Percentiles rank a stretch among this genome's conserved stretches.
Conservation (phyloP, 352 stramenopile species). For the Globisporangium spiculum region DNA sequence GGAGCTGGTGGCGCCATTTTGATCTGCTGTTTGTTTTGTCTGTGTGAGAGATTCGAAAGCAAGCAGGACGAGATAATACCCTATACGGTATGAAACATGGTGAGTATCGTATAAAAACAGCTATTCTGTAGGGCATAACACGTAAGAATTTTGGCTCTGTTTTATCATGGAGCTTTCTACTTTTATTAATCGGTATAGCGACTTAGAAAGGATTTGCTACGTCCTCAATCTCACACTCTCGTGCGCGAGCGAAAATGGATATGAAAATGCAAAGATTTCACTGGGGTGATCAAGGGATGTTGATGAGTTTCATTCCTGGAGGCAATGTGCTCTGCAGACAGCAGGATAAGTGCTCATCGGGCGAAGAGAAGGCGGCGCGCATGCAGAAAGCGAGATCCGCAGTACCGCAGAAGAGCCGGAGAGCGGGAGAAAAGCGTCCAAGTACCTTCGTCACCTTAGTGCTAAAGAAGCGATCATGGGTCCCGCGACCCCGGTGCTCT, state of each 20-base stretch:
- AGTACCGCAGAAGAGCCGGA: constrained; percentile 20
- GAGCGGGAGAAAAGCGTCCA: constrained; percentile 15
- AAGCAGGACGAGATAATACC: neutral
- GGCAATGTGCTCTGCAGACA: constrained; percentile 21
- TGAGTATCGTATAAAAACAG: neutral
- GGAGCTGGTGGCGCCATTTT: constrained; percentile 26
- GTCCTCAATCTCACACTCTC: neutral
- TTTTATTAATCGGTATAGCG: neutral
- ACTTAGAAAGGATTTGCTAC: neutral
- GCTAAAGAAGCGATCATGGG: constrained; percentile 63
- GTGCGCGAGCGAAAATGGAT: neutral
- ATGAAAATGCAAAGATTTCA: constrained; percentile 6
- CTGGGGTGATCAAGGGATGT: constrained; percentile 20
- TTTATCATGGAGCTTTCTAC: neutral
- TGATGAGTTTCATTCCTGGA: constrained; percentile 52
- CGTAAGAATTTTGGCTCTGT: neutral
- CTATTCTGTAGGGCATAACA: neutral
- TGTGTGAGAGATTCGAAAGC: neutral
- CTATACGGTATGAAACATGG: neutral
- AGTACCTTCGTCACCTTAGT: constrained; percentile 78
- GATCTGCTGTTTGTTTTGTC: neutral
- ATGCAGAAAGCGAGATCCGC: constrained; percentile 6
- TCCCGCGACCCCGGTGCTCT: constrained; percentile 75
- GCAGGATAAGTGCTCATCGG: constrained; percentile 63
- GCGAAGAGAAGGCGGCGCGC: constrained; percentile 10